Evolutionary conservation across 768 basidiomycete genomes (phyloP).

Genomic region (Nevesoporus exiguus): DNA sequence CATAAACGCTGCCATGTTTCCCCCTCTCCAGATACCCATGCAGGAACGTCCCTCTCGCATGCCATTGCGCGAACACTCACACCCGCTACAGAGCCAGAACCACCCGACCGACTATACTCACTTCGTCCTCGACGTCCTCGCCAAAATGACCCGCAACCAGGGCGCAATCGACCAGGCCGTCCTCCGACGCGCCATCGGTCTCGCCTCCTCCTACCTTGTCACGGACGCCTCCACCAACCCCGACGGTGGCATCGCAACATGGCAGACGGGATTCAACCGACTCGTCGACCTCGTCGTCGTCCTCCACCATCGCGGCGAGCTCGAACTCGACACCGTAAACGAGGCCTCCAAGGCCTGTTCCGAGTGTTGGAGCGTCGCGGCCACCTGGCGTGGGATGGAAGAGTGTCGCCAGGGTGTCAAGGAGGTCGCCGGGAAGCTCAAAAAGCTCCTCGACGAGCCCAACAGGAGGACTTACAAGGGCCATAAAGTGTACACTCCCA

Average conservation of each 20-base stretch:
- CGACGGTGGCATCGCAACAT: conserved; percentile 52
- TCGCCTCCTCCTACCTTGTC: conserved; percentile 76
- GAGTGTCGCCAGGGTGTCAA: conserved; percentile 61
- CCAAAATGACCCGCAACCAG: conserved; percentile 44
- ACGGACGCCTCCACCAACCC: conserved; percentile 67
- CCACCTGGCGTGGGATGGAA: conserved; percentile 64
- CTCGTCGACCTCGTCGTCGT: conserved; percentile 71
- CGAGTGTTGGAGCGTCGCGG: conserved; percentile 76
- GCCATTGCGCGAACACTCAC: neutral
- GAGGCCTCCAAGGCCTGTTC: conserved; percentile 60
- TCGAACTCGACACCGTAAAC: conserved; percentile 75
- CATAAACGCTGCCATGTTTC: conserved; percentile 17
- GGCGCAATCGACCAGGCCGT: conserved; percentile 55
- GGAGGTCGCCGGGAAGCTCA: conserved; percentile 58
- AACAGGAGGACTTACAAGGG: conserved; percentile 31
- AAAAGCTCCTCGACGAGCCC: conserved; percentile 40
- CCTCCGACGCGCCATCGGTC: conserved; percentile 61
- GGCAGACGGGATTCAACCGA: conserved; percentile 63
- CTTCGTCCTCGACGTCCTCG: conserved; percentile 55
- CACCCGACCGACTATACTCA: conserved; percentile 57
- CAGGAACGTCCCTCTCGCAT: conserved; percentile 22
- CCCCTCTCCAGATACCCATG: conserved; percentile 29
- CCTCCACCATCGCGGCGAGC: conserved; percentile 62
- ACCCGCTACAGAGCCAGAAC: conserved; percentile 26
- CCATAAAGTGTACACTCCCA: conserved; percentile 32